Percentiles rank a stretch among this genome's conserved stretches.
Evolutionary conservation across 2,329 filamentous ascomycete genomes (phyloP).

Genomic region (Chalaropsis ovoidea): DNA sequence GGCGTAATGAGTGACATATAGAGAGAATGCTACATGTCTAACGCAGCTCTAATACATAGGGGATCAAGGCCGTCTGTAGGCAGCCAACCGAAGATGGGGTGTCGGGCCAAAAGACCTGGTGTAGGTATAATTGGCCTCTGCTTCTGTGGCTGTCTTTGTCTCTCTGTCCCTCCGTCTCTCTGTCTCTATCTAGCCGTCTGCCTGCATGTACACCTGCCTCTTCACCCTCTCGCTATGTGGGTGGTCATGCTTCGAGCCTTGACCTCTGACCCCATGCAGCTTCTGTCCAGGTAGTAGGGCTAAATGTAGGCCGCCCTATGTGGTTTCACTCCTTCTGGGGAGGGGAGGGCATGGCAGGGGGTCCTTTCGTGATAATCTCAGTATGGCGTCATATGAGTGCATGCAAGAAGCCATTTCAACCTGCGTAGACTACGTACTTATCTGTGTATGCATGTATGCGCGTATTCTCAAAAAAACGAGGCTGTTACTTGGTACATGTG

Average conservation of each 20-base stretch:
- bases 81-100: no score
- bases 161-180: neutral
- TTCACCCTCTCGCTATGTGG: neutral
- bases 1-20: no score
- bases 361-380: neutral
- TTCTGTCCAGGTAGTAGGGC: constrained; percentile 7
- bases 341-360: no score
- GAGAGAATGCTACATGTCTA: no score
- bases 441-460: neutral
- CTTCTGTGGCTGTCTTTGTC: neutral
- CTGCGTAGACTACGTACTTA: neutral
- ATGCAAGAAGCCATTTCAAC: neutral
- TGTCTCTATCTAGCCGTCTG: neutral
- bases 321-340: neutral
- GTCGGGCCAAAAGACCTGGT: no score
- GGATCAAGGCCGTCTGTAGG: no score
- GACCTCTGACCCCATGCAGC: constrained; percentile 5
- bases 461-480: neutral
- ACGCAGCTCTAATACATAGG: no score
- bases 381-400: neutral
- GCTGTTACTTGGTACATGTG: no score
- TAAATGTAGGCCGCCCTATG: constrained; percentile 3
- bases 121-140: no score
- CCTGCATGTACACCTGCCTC: neutral
- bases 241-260: constrained; percentile 8